These are phyloP conservation scores for Durio zibethinus DNA, from an alignment of 345 rosid species.

Conservation along the genomic window DNA sequence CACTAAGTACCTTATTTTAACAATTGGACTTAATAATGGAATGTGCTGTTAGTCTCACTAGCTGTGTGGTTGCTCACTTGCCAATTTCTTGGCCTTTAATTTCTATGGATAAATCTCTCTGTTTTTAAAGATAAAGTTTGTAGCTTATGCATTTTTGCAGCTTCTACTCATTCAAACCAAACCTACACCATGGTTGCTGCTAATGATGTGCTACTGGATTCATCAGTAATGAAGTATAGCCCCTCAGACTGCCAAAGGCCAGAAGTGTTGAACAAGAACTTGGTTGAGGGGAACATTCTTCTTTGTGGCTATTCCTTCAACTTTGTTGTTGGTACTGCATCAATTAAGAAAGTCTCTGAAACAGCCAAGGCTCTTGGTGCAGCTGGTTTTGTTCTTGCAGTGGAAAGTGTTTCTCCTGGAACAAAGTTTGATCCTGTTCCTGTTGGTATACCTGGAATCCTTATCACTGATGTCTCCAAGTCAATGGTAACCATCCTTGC, in stretches of 20 bases:
- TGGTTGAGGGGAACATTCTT: slow-evolving; percentile 89
- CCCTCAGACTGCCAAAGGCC: slow-evolving; percentile 98
- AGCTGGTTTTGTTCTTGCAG: slow-evolving; percentile 94
- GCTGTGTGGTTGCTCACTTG: neutral
- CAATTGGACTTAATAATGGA: neutral
- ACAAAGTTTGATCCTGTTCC: slow-evolving; percentile 96
- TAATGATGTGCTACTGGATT: slow-evolving; percentile 84
- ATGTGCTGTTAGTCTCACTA: neutral
- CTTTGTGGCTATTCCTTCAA: slow-evolving; percentile 99
- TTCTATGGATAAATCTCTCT: neutral
- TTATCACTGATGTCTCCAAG: slow-evolving; percentile 72
- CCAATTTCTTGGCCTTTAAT: neutral
- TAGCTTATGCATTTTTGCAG: slow-evolving; percentile 45
- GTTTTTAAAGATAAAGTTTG: slow-evolving; percentile 17
- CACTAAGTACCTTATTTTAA: neutral
- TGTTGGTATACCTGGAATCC: slow-evolving; percentile 78
- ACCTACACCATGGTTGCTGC: slow-evolving; percentile 88
- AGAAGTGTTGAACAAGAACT: slow-evolving; percentile 73
- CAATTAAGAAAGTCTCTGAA: slow-evolving; percentile 89
- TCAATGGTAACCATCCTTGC: slow-evolving; percentile 61
- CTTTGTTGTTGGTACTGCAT: slow-evolving; percentile 90
- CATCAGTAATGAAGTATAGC: slow-evolving; percentile 64
- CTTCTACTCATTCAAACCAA: slow-evolving; percentile 72
- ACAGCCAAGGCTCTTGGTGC: slow-evolving; percentile 96
- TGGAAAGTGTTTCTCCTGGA: slow-evolving; percentile 95